Percentiles rank a stretch among this genome's conserved stretches.
These are phyloP conservation scores for Albizia julibrissin DNA, from an alignment of 306 rosid genomes.

Conservation along the genomic window DNA sequence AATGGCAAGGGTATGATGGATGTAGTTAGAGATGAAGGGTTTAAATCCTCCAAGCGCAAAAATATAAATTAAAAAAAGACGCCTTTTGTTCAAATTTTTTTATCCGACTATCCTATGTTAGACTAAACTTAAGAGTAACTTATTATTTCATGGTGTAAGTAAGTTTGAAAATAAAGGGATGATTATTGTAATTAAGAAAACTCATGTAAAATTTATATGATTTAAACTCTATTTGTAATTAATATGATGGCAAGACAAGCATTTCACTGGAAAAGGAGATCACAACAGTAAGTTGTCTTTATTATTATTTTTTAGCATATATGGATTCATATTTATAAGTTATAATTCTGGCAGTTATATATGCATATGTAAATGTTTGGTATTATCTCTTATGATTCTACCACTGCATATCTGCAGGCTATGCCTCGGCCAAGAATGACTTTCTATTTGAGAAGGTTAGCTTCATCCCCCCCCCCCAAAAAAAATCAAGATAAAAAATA, in stretches of 20 bases:
- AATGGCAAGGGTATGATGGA: neutral
- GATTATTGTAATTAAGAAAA: neutral
- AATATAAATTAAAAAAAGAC: neutral
- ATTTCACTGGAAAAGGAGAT: constrained; percentile 10
- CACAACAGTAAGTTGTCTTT: neutral
- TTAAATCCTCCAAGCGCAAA: neutral
- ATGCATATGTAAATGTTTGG: neutral
- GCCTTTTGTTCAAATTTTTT: neutral
- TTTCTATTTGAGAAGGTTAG: constrained; percentile 91
- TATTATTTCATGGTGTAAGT: neutral
- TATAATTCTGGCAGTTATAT: constrained; percentile 15
- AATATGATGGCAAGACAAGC: constrained; percentile 9
- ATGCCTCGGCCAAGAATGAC: constrained; percentile 92
- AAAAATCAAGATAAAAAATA: too few species aligned
- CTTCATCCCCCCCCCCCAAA: too few species aligned
- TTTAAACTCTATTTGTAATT: neutral
- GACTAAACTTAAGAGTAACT: neutral
- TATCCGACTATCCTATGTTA: neutral
- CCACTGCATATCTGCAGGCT: constrained; percentile 66
- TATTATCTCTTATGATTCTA: constrained; percentile 10
- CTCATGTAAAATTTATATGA: neutral
- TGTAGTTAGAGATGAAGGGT: neutral
- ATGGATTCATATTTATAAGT: constrained; percentile 8
- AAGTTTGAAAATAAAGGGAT: neutral
- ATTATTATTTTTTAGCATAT: neutral